A percentile compares a stretch with the other conserved stretches of the same genome.
These are phyloP conservation scores for Psilocybe cubensis DNA, from an alignment of 768 basidiomycete species.

Conservation along the genomic window DNA sequence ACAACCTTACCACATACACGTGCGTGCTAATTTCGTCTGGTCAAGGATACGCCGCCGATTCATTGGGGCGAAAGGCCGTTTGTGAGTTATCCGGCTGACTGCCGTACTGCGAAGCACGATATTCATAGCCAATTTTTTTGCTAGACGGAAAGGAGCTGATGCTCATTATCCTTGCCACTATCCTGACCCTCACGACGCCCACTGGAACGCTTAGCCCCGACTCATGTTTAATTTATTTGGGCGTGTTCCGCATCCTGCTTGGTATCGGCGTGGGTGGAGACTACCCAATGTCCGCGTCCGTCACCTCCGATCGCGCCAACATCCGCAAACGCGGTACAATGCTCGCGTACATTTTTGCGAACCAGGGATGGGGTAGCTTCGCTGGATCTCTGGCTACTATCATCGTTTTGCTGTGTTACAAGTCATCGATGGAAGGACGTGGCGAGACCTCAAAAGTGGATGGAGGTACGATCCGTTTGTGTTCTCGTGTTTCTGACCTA, in stretches of 20 bases:
- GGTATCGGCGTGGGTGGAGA: slow-evolving; percentile 83
- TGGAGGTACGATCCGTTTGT: slow-evolving; percentile 50
- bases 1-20: not conserved
- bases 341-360: slow-evolving; percentile 77
- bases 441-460: slow-evolving; percentile 67
- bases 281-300: slow-evolving; percentile 76
- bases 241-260: slow-evolving; percentile 69
- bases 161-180: slow-evolving; percentile 80
- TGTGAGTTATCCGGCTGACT: slow-evolving; percentile 37
- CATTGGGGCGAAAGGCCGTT: slow-evolving; percentile 69
- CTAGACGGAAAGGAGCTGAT: slow-evolving; percentile 79
- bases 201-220: slow-evolving; percentile 61
- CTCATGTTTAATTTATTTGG: slow-evolving; percentile 61
- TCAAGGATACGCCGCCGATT: slow-evolving; percentile 62
- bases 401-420: slow-evolving; percentile 67
- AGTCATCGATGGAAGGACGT: slow-evolving; percentile 60
- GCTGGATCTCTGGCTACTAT: slow-evolving; percentile 64
- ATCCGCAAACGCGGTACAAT: slow-evolving; percentile 68
- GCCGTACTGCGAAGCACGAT: not conserved
- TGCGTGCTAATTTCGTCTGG: not conserved
- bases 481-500: not conserved
- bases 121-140: slow-evolving; percentile 1
- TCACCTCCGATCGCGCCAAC: slow-evolving; percentile 69
- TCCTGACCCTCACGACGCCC: slow-evolving; percentile 67
- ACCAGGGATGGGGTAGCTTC: slow-evolving; percentile 80